phyloP scores from a whole-genome alignment of 768 basidiomycete species.

The Dentipellis sp. region DNA sequence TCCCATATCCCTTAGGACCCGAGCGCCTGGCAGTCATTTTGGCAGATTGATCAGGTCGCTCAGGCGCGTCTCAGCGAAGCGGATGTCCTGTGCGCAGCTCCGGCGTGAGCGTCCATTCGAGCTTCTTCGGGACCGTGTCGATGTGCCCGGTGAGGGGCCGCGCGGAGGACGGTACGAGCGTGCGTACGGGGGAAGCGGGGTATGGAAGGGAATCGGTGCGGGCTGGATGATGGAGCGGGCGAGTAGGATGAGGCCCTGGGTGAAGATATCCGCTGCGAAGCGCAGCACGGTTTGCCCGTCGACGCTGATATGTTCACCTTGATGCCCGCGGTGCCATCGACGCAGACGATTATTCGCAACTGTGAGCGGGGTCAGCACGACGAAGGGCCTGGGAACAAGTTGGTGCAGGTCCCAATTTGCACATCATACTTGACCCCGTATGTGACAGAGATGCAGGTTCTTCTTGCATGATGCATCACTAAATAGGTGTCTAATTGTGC shows the following conservation, averaged over 20 bases:
- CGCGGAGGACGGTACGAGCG: conserved; percentile 58
- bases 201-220: conserved; percentile 90
- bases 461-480: too few species aligned
- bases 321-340: conserved; percentile 90
- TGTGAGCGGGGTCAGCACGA: conserved; percentile 20
- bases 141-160: conserved; percentile 31
- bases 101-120: conserved; percentile 87
- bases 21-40: conserved; percentile 91
- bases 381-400: conserved; percentile 20
- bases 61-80: conserved; percentile 89
- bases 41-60: conserved; percentile 96
- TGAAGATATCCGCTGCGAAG: conserved; percentile 89
- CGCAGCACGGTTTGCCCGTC: conserved; percentile 93
- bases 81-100: conserved; percentile 78
- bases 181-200: conserved; percentile 73
- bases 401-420: conserved; percentile 93
- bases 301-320: conserved; percentile 97
- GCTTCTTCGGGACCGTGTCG: conserved; percentile 88
- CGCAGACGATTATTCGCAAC: conserved; percentile 95
- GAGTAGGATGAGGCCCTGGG: conserved; percentile 93
- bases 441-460: conserved; percentile 88
- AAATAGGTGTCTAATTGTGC: too few species aligned
- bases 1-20: conserved; percentile 92
- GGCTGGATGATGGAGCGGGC: conserved; percentile 94
- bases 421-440: conserved; percentile 77